A percentile compares a stretch with the other conserved stretches of the same genome.
Evolutionary conservation across 2,329 filamentous ascomycete species (phyloP).

Genomic region (Fusarium begoniae): DNA sequence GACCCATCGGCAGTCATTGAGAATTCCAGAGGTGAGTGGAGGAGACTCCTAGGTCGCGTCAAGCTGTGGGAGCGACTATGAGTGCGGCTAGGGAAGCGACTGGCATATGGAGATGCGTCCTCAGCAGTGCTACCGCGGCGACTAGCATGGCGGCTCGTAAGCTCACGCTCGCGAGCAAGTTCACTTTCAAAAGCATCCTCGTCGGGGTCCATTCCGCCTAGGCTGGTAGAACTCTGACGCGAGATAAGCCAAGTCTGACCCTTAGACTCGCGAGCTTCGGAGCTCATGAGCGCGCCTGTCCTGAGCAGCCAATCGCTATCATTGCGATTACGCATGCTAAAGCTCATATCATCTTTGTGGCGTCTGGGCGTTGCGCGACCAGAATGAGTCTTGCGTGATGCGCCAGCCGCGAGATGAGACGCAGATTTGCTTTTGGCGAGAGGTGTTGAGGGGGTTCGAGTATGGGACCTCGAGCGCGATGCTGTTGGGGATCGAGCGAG

Average conservation of each 20-base stretch:
- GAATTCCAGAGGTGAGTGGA: constrained; percentile 57
- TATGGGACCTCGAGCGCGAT: constrained; percentile 57
- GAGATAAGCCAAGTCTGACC: constrained; percentile 76
- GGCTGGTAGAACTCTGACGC: constrained; percentile 70
- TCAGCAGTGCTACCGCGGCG: constrained; percentile 57
- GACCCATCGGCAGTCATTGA: constrained; percentile 39
- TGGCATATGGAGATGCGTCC: constrained; percentile 49
- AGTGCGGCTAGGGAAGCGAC: constrained; percentile 58
- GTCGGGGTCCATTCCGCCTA: constrained; percentile 62
- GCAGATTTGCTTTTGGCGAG: constrained; percentile 72
- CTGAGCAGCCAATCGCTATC: constrained; percentile 73
- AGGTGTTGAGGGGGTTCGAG: constrained; percentile 52
- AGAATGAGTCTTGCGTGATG: constrained; percentile 37
- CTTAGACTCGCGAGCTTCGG: constrained; percentile 71
- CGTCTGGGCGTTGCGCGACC: constrained; percentile 50
- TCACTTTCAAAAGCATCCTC: constrained; percentile 63
- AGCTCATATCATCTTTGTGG: constrained; percentile 43
- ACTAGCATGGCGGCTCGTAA: constrained; percentile 58
- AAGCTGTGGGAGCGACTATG: constrained; percentile 51
- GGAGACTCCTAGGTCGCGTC: constrained; percentile 48
- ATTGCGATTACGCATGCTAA: constrained; percentile 50
- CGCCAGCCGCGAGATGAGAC: constrained; percentile 57
- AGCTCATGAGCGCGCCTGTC: constrained; percentile 69
- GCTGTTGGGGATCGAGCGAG: constrained; percentile 66
- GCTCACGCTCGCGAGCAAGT: constrained; percentile 60